Base-by-base conservation (phyloP, 257 asterid species). In the Solanum habrochaites region DNA sequence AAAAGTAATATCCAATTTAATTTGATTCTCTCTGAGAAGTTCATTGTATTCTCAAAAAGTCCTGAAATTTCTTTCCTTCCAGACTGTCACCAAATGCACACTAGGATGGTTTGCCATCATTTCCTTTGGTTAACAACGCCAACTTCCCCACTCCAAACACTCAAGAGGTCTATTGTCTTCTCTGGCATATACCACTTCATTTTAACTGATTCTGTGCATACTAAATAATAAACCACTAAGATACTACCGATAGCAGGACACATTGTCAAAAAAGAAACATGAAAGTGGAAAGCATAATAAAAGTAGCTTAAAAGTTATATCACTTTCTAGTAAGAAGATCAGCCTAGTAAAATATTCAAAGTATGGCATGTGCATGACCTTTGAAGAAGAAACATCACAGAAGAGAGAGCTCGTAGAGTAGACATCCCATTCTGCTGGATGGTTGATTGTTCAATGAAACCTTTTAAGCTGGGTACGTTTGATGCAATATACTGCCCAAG, bases 401-500 rank as follows among this genome's bases (percentile, higher is more conserved):
- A 93, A 74, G 97, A 93, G 83, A 97, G 92, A 74, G 97, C 95
- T 89, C 89, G 92, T 87, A 96, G 91, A 31, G 92, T 86, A 87
- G 97, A 93, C 81, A 93, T 89, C 78, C 95, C 98, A 86, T 83
- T 89, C 89, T 88, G 93, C 90, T 90, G 92, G 91, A 88, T 90
- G 72, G 83, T 86, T 37, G 93, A 89, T 87, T 92, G 95, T 86
- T 93, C 95, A 86, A 11, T 71, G 83, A 94, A 96, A 64, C 83
- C 84, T 91, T 91, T 91, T 45, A 97, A 94, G 92, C 98, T 95
- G 88, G 96, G 96, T 58, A 95, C 95, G 21, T 91, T 93, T 83
- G 95, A 94, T 77, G 96, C 97, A 88, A 97, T 89, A 89, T 94
- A 90, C 91, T 93, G 93, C 88, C 94, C 96, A 35, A 95, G 86